phyloP scores from a whole-genome alignment of 1,284 basidiomycete genomes.

The Trichosporon asahii region DNA sequence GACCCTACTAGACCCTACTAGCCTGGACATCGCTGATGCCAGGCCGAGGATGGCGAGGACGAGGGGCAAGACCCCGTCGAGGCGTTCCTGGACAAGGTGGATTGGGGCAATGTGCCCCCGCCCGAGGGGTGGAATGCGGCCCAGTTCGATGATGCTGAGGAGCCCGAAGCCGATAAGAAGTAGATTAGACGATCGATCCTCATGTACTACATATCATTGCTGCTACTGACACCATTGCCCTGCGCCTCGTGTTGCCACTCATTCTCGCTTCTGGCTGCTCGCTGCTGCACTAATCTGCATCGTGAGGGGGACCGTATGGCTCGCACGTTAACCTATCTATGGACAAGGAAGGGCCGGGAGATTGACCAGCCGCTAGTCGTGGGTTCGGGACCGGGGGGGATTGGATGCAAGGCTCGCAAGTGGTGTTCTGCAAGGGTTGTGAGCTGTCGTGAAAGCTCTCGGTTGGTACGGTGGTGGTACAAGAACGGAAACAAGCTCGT shows the following conservation, averaged over 20 bases:
- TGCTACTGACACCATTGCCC: too few relatives aligned
- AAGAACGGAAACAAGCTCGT: slow-evolving; percentile 14
- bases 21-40: slow-evolving; percentile 15
- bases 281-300: not conserved
- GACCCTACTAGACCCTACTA: slow-evolving; percentile 69
- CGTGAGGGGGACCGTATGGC: slow-evolving; percentile 3
- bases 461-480: slow-evolving; percentile 18
- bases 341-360: slow-evolving; percentile 7
- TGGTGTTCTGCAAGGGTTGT: too few relatives aligned
- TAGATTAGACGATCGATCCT: not conserved
- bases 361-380: not conserved
- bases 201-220: not conserved
- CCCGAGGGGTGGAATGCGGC: slow-evolving; percentile 10
- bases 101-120: slow-evolving; percentile 36
- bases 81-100: slow-evolving; percentile 70
- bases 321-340: slow-evolving; percentile 19
- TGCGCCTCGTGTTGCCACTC: too few relatives aligned
- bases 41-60: slow-evolving; percentile 47
- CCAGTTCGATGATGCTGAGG: not conserved
- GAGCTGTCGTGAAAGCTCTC: not conserved
- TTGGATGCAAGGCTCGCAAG: too few relatives aligned
- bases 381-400: too few relatives aligned
- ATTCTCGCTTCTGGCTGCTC: too few relatives aligned
- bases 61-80: slow-evolving; percentile 56
- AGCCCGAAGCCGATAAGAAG: not conserved